These are phyloP conservation scores for Passiflora organensis DNA, from an alignment of 345 rosid species.

Conservation along the genomic window DNA sequence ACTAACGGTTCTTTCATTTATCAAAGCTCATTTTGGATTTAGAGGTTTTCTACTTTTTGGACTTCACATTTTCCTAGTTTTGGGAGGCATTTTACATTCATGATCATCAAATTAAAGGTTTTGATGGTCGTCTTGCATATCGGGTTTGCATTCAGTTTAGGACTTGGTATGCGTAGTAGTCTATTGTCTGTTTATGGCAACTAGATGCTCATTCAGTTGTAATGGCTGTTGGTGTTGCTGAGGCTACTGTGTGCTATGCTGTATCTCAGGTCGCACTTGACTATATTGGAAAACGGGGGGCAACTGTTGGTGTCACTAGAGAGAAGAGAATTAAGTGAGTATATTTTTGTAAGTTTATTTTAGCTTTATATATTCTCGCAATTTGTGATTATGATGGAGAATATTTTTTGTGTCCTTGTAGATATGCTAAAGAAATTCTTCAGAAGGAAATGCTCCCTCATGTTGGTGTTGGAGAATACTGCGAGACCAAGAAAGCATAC, in stretches of 20 bases:
- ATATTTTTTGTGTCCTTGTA: slow-evolving; percentile 30
- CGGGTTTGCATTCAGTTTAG: no score
- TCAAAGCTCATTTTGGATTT: no score
- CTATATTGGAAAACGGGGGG: slow-evolving; percentile 95
- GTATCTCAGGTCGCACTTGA: slow-evolving; percentile 84
- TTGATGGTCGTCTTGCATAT: neutral
- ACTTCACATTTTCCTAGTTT: no score
- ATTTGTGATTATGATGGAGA: slow-evolving; percentile 20
- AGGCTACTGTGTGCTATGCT: neutral
- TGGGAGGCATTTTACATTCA: no score
- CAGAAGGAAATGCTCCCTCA: slow-evolving; percentile 99
- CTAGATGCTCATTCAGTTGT: neutral
- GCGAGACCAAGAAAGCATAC: slow-evolving; percentile 97
- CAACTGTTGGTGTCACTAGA: slow-evolving; percentile 89
- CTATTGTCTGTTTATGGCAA: slow-evolving; percentile 1
- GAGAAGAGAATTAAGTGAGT: slow-evolving; percentile 94
- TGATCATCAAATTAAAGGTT: no score
- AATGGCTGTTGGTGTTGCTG: neutral
- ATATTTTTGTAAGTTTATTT: slow-evolving; percentile 17
- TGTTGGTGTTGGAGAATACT: slow-evolving; percentile 83
- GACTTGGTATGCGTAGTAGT: no score
- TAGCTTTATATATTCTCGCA: slow-evolving; percentile 9
- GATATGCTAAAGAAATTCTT: slow-evolving; percentile 96
- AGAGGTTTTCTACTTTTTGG: no score
- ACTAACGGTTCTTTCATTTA: no score